phyloP scores from a whole-genome alignment of 106 monocot species.

The Amphibolis antarctica region DNA sequence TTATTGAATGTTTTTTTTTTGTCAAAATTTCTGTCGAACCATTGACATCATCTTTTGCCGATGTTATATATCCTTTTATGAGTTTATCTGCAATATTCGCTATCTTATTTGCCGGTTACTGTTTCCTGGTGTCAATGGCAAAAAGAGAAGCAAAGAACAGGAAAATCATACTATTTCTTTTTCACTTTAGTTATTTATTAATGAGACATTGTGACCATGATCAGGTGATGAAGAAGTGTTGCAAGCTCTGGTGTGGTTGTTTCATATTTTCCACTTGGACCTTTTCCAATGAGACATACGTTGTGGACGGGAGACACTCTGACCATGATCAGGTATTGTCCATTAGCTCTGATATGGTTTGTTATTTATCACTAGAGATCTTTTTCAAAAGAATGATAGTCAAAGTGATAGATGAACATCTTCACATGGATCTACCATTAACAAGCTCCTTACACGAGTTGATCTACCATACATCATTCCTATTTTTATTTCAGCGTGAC shows the following conservation, averaged over 20 bases:
- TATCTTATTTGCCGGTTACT: conserved; percentile 3
- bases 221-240: neutral
- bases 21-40: conserved; percentile 25
- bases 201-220: neutral
- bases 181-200: neutral
- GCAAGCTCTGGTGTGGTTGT: neutral
- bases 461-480: no score
- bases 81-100: conserved; percentile 6
- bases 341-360: no score
- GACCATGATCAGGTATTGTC: no score
- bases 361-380: no score
- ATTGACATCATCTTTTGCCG: conserved; percentile 15
- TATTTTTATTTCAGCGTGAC: neutral
- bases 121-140: neutral
- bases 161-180: no score
- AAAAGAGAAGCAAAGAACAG: neutral
- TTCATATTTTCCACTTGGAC: neutral
- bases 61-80: conserved; percentile 2
- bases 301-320: no score
- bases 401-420: no score
- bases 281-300: no score
- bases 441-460: no score
- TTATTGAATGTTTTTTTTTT: conserved; percentile 22
- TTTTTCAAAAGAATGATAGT: no score
- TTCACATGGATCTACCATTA: no score